Evolutionary conservation across 768 basidiomycete species (phyloP).

Genomic region (Clitopilus passeckerianus): DNA sequence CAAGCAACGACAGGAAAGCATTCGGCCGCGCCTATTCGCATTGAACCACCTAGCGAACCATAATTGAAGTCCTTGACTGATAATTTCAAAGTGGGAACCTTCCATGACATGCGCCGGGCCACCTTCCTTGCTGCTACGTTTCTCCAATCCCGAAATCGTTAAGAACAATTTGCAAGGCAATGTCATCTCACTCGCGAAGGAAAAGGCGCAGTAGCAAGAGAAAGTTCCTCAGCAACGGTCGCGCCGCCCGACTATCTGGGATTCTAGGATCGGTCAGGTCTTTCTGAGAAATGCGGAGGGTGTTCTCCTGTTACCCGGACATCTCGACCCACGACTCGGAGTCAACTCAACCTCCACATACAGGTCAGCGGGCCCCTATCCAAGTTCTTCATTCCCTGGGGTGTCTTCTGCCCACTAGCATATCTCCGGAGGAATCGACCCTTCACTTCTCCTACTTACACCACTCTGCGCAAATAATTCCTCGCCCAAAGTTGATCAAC

Average conservation of each 20-base stretch:
- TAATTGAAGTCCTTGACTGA: too few relatives aligned
- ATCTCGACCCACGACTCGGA: slow-evolving; percentile 9
- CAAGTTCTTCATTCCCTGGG: slow-evolving; percentile 12
- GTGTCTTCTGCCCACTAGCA: slow-evolving; percentile 7
- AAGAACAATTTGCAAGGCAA: slow-evolving; percentile 2
- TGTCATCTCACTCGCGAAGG: neutral
- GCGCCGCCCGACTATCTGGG: slow-evolving; percentile 39
- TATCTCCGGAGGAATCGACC: slow-evolving; percentile 5
- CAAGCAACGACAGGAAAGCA: too few relatives aligned
- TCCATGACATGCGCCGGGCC: neutral
- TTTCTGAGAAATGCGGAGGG: slow-evolving; percentile 83
- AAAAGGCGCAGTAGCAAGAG: slow-evolving; percentile 3
- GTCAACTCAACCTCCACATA: neutral
- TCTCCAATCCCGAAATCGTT: slow-evolving; percentile 6
- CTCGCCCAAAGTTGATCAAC: slow-evolving; percentile 23
- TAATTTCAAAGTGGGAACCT: too few relatives aligned
- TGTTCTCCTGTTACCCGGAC: slow-evolving; percentile 48
- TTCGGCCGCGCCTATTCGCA: too few relatives aligned
- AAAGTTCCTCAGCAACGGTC: neutral
- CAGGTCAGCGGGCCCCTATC: neutral
- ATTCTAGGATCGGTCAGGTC: slow-evolving; percentile 59
- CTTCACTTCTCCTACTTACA: slow-evolving; percentile 14
- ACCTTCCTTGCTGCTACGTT: neutral
- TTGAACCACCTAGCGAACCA: too few relatives aligned
- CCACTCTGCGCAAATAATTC: slow-evolving; percentile 7